These are phyloP conservation scores for Trichoderma aggressivum DNA, from an alignment of 2,329 filamentous ascomycete genomes.

Conservation along the genomic window DNA sequence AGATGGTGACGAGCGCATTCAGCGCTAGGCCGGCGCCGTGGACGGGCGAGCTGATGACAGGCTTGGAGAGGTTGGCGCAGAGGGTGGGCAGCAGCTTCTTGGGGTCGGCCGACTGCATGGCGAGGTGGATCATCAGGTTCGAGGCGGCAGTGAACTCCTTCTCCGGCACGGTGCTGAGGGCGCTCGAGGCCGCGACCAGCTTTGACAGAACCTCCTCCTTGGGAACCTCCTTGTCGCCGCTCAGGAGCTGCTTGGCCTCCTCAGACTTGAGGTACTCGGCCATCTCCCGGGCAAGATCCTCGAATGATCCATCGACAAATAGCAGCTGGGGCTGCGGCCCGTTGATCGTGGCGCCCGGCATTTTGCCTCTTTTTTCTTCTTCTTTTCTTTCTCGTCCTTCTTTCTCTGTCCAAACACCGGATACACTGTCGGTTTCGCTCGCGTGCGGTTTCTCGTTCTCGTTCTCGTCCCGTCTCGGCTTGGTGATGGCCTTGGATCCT, in stretches of 20 bases:
- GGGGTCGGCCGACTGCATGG: slow-evolving; percentile 79
- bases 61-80: slow-evolving; percentile 84
- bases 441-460: slow-evolving; percentile 12
- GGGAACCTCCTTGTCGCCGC: slow-evolving; percentile 61
- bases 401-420: slow-evolving; percentile 6
- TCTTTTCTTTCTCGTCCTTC: slow-evolving; percentile 19
- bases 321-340: slow-evolving; percentile 57
- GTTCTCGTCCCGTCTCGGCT: background rate
- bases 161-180: slow-evolving; percentile 82
- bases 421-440: slow-evolving; percentile 16
- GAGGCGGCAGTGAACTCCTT: slow-evolving; percentile 96
- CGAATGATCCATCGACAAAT: slow-evolving; percentile 87
- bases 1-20: slow-evolving; percentile 88
- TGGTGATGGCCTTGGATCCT: slow-evolving; percentile 8
- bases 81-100: slow-evolving; percentile 83
- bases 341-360: slow-evolving; percentile 37
- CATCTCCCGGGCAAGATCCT: slow-evolving; percentile 91
- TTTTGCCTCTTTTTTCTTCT: slow-evolving; percentile 23
- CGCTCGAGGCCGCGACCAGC: slow-evolving; percentile 74
- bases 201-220: slow-evolving; percentile 88
- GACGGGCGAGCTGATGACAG: slow-evolving; percentile 78
- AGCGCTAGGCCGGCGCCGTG: slow-evolving; percentile 85
- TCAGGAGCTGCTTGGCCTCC: slow-evolving; percentile 70
- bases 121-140: slow-evolving; percentile 92
- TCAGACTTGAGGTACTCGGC: slow-evolving; percentile 87